Evolutionary conservation across 768 basidiomycete genomes (phyloP), one percentile per base, ranked within the genome.

Genomic region (Mycena chlorophos): DNA sequence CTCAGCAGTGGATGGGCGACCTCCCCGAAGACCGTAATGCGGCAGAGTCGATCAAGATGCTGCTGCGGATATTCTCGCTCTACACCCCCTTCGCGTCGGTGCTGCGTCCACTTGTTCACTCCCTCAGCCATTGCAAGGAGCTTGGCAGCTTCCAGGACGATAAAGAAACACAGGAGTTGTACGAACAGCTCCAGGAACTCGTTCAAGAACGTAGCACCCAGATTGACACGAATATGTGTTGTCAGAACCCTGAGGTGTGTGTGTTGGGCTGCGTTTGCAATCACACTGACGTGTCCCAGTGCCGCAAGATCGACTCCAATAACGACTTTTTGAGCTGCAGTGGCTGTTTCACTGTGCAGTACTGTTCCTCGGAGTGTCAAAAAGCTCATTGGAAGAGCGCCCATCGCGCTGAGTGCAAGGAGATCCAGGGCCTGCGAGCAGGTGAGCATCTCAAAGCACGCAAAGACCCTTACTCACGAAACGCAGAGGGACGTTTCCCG

Each of bases 51-150:
- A 40, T 55, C 31, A 26, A 49, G 12, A 50, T 49, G 19, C 28
- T 62, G 20, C 29, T 62, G 22, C 43, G 51, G 10, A 20, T 62
- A 34, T 40, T 62, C 31, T 55, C 60, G 22, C 47, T 62, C 17
- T 58, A 57, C 52, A 62, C 53, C 28, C 31, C 58, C 50, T 62
- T 57, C 37, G 56, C 60, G 5, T 62, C 60, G 17, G 39, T 62
- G 31, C 46, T 62, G 22, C 56, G 60, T 3, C 38, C 20, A 19
- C 51, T 62, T 16, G 30, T 39, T 17, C 1, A 28, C 25, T 55
- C 53, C 37, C 6, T 55, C 20, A 23, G 40, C 4, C 53, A 56
- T 22, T 17, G n/a, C 17, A 53, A 45, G 17, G 56, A 62, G 47
- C 54, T 58, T 22, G 56, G 55, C 0, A 25, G 46, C 2, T 28